A percentile compares a stretch with the other conserved stretches of the same genome.
These are phyloP conservation scores for Salix dunnii DNA, from an alignment of 345 rosid genomes.

Conservation along the genomic window DNA sequence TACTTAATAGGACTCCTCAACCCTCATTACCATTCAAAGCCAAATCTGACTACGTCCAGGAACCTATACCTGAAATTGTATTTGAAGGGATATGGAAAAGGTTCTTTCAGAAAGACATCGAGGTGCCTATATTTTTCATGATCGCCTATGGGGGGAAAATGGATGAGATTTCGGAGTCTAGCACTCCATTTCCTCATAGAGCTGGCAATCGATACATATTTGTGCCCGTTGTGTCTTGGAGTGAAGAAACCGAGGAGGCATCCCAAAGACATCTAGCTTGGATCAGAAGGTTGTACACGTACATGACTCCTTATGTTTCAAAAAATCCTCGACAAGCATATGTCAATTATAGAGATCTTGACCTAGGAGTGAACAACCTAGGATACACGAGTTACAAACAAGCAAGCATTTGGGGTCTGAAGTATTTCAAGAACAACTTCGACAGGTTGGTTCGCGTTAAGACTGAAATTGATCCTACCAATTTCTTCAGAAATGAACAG, in stretches of 20 bases:
- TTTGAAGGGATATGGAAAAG: slow-evolving; percentile 46
- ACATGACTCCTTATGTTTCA: slow-evolving; percentile 48
- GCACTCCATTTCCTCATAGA: slow-evolving; percentile 40
- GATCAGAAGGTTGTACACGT: slow-evolving; percentile 30
- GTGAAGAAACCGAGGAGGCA: slow-evolving; percentile 17
- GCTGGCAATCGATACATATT: slow-evolving; percentile 49
- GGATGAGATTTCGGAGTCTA: slow-evolving; percentile 36
- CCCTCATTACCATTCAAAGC: slow-evolving; percentile 42
- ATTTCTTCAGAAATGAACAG: no score
- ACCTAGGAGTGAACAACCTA: slow-evolving; percentile 2
- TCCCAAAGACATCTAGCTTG: slow-evolving; percentile 22
- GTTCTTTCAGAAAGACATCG: slow-evolving; percentile 23
- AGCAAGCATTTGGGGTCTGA: no score
- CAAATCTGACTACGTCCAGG: slow-evolving; percentile 62
- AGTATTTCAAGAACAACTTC: no score
- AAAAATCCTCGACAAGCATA: slow-evolving; percentile 50
- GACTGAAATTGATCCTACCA: no score
- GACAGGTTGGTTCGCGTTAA: no score
- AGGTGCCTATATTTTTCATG: slow-evolving; percentile 28
- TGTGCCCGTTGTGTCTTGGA: slow-evolving; percentile 40
- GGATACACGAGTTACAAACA: no score
- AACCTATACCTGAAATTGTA: slow-evolving; percentile 28
- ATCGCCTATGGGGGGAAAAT: slow-evolving; percentile 62
- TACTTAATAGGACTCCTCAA: slow-evolving; percentile 41
- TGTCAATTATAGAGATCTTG: slow-evolving; percentile 16